Evolutionary conservation across 805 yeast genomes (phyloP), one percentile per base, ranked within the genome.

Genomic region (Myxozyma udenii): DNA sequence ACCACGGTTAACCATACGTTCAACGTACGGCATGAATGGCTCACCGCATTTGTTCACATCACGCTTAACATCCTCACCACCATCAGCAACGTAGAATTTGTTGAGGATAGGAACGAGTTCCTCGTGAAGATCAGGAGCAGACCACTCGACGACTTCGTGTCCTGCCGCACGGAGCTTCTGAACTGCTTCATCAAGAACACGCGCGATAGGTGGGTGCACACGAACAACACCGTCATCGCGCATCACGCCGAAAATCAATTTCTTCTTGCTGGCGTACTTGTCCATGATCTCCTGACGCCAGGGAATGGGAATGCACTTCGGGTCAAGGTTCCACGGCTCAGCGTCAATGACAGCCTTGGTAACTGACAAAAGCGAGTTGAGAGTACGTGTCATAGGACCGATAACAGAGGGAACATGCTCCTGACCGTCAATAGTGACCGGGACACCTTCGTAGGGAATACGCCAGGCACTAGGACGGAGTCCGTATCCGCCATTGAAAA

Each of bases 151-250:
- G 9, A 78, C 71, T 51, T 76, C 77, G 60, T 78, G 81, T 24
- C 85, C 79, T 1, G 86, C 83, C 1, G 69, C 75, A 50, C 71
- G 66, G 61, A 86, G 74, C 60, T 79, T 81, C 6, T 70, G 76
- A 16, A 71, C 83, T 4, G 79, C 77, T 44, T 71, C 68, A 55
- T 79, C 71, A 63, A 86, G 70, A 11, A 74, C 79, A 54, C 83
- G 69, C 4, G 66, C 58, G 16, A 81, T 72, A 7, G 84, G 83
- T 1, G 85, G 84, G 26, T 77, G 77, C 11, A 84, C 84, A 51
- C 71, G 67, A 12, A 76, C 71, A 24, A 65, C 60, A 5, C 70
- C 68, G 61, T 80, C 83, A 64, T 73, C 74, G 25, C 58, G 59
- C 60, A 76, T 57, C 14, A 78, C 61, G 2, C 81, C 84, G 58